Conservation (phyloP, 768 basidiomycete genomes). For the Amanita pseudoporphyria region DNA sequence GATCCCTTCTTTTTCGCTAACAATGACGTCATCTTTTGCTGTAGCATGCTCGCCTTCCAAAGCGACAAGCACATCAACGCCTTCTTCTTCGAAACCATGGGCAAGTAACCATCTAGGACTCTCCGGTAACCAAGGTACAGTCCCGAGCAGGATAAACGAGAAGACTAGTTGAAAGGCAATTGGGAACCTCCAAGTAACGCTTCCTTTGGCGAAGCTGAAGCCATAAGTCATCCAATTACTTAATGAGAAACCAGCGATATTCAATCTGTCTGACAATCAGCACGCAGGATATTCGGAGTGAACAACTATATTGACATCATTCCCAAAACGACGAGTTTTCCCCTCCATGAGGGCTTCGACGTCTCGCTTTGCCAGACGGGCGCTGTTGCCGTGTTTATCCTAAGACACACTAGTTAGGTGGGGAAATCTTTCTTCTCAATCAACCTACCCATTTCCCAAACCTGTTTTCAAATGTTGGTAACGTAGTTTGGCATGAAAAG, state of each 20-base stretch:
- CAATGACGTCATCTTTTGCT: conserved; percentile 25
- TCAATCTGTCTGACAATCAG: conserved; percentile 25
- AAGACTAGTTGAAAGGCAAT: conserved; percentile 42
- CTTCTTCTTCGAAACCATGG: conserved; percentile 33
- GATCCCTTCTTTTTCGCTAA: conserved; percentile 31
- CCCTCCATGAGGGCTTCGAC: conserved; percentile 36
- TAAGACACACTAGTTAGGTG: conserved; percentile 7
- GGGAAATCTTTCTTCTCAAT: neutral
- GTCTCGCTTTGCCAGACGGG: conserved; percentile 47
- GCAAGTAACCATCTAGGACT: conserved; percentile 40
- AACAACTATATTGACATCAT: conserved; percentile 30
- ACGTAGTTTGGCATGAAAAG: neutral
- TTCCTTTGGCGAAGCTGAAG: conserved; percentile 34
- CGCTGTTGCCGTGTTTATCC: conserved; percentile 39
- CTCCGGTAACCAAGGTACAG: conserved; percentile 40
- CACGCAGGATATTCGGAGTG: too few relatives aligned
- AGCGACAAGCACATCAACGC: conserved; percentile 30
- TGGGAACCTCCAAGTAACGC: conserved; percentile 38
- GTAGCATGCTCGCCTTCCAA: conserved; percentile 30
- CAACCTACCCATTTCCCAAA: conserved; percentile 33
- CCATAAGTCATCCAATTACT: conserved; percentile 49
- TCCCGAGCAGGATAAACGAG: conserved; percentile 32
- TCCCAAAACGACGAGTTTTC: conserved; percentile 38
- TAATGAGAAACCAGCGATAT: conserved; percentile 39
- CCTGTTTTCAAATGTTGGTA: conserved; percentile 17